These are phyloP conservation scores for Fraxinus baroniana DNA, from an alignment of 305 asterid species.

Conservation along the genomic window DNA sequence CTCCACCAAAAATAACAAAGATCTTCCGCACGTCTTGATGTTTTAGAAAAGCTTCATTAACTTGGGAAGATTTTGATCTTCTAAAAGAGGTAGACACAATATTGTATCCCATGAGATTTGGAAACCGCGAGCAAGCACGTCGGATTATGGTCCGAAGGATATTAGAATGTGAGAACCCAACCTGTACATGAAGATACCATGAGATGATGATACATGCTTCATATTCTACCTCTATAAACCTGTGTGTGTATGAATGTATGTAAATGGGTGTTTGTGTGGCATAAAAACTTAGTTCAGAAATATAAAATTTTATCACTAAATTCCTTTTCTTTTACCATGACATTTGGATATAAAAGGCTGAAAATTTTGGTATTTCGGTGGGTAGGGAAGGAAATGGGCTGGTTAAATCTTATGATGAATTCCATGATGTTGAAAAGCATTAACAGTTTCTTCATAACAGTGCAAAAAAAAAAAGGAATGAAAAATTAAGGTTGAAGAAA, in stretches of 20 bases:
- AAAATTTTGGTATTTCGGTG: neutral
- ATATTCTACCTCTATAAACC: neutral
- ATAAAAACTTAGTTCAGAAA: neutral
- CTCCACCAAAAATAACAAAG: constrained; percentile 85
- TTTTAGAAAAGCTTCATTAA: constrained; percentile 28
- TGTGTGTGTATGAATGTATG: neutral
- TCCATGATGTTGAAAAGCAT: neutral
- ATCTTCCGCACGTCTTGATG: constrained; percentile 44
- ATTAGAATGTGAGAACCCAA: constrained; percentile 91
- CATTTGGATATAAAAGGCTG: neutral
- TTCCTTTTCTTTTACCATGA: neutral
- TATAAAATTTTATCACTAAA: neutral
- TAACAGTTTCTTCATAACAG: neutral
- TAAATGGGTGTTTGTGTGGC: neutral
- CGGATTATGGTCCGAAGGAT: constrained; percentile 74
- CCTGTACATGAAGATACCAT: constrained; percentile 39
- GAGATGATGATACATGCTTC: constrained; percentile 17
- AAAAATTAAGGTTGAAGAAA: neutral
- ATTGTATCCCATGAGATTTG: constrained; percentile 44
- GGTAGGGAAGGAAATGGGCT: no score
- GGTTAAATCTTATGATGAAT: neutral
- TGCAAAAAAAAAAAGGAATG: neutral
- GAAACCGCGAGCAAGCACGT: constrained; percentile 85
- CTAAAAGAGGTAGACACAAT: constrained; percentile 42
- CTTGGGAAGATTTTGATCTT: constrained; percentile 37